Percentiles rank a stretch among this genome's conserved stretches.
Conservation (phyloP, 179 eudicot species). For the Silene noctiflora region DNA sequence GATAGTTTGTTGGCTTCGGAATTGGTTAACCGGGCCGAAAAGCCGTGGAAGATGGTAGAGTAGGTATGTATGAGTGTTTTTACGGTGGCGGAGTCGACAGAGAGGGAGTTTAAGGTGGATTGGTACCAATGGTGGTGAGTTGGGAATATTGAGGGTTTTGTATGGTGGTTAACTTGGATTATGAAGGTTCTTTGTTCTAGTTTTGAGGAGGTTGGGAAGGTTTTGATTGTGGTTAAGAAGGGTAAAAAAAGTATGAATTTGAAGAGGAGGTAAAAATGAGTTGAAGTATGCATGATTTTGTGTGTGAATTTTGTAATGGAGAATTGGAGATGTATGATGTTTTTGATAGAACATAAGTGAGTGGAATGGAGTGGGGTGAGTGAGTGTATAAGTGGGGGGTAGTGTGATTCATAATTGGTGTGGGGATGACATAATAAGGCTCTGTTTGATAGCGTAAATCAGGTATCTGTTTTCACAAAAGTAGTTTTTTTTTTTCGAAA, state of each 20-base stretch:
- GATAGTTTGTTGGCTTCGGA: conserved; percentile 47
- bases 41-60: conserved; percentile 74
- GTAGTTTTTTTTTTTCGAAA: too few species aligned
- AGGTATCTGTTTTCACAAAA: too few species aligned
- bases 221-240: conserved; percentile 7
- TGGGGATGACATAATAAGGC: neutral
- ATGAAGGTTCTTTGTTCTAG: conserved; percentile 54
- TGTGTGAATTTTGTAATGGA: neutral
- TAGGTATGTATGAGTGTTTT: conserved; percentile 54
- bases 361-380: neutral
- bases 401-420: conserved; percentile 9
- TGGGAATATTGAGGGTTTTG: conserved; percentile 66
- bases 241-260: conserved; percentile 7
- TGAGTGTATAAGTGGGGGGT: neutral
- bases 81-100: conserved; percentile 18
- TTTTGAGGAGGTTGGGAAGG: conserved; percentile 25
- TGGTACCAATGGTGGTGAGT: conserved; percentile 80
- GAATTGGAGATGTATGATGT: too few species aligned
- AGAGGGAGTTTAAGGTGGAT: conserved; percentile 52
- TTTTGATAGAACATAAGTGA: too few species aligned
- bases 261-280: neutral
- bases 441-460: too few species aligned
- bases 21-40: conserved; percentile 58
- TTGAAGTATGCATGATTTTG: conserved; percentile 16
- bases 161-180: conserved; percentile 48